phyloP scores from a whole-genome alignment of 2,329 filamentous ascomycete species.

The Xylaria sp. region DNA sequence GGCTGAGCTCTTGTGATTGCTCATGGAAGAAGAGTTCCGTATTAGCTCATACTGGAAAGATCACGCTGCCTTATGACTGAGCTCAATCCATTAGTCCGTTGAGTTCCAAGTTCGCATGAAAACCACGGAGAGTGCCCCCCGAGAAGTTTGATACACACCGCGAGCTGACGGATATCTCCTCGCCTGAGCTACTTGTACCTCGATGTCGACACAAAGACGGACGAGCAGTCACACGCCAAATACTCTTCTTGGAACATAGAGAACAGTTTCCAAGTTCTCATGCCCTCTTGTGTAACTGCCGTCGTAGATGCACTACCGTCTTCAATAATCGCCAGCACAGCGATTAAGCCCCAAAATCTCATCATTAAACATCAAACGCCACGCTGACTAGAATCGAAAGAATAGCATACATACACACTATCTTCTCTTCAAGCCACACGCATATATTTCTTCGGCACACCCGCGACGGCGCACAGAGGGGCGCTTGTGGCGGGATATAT shows the following conservation, averaged over 20 bases:
- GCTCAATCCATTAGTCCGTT: background rate
- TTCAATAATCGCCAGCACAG: background rate
- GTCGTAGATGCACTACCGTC: background rate
- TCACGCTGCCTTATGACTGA: background rate
- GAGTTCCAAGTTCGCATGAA: background rate
- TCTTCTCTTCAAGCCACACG: background rate
- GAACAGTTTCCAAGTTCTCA: background rate
- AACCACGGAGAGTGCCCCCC: background rate
- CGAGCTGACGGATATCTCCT: background rate
- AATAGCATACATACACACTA: background rate
- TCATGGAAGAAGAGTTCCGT: background rate
- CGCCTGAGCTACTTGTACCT: background rate
- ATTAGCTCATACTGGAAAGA: background rate
- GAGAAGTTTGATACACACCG: no score
- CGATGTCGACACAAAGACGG: background rate
- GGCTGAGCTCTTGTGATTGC: background rate
- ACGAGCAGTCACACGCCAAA: background rate
- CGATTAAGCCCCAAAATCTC: background rate
- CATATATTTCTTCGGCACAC: background rate
- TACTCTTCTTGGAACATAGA: background rate
- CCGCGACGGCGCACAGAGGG: slow-evolving; percentile 1
- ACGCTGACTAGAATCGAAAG: background rate
- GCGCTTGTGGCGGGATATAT: slow-evolving; percentile 18
- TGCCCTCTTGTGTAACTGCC: background rate
- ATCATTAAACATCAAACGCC: background rate